These are phyloP conservation scores for Sanghuangporus weigelae DNA, from an alignment of 1,284 basidiomycete genomes.

Conservation along the genomic window DNA sequence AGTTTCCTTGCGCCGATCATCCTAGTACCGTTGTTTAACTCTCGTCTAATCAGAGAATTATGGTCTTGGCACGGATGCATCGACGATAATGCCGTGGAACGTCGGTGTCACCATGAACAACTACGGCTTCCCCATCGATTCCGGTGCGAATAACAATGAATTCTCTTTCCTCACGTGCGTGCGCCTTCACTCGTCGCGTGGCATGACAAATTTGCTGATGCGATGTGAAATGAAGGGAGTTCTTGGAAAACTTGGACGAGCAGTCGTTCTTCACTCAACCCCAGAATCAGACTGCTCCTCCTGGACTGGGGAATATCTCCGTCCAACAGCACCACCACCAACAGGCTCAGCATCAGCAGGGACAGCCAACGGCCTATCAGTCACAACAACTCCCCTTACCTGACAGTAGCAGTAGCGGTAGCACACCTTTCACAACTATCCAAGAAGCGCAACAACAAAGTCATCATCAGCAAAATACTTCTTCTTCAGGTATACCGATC, in stretches of 20 bases:
- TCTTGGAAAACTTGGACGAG: constrained; percentile 74
- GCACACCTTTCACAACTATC: constrained; percentile 20
- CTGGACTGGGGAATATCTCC: background rate
- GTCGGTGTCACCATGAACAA: background rate
- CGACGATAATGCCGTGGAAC: constrained; percentile 18
- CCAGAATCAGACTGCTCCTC: constrained; percentile 31
- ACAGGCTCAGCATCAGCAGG: background rate
- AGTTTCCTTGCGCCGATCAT: constrained; percentile 3
- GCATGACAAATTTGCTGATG: background rate
- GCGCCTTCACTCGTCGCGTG: background rate
- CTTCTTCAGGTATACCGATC: constrained; percentile 17
- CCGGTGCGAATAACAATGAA: constrained; percentile 42
- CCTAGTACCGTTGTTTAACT: background rate
- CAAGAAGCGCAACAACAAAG: constrained; percentile 14
- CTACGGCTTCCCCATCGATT: constrained; percentile 12
- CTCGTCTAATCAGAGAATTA: constrained; percentile 6
- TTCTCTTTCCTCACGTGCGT: constrained; percentile 76
- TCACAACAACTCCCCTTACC: constrained; percentile 20
- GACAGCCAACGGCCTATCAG: constrained; percentile 14
- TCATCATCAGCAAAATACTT: constrained; percentile 13
- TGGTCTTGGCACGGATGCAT: constrained; percentile 13
- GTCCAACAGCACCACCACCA: constrained; percentile 17
- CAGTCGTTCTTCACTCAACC: constrained; percentile 60
- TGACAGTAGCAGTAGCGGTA: constrained; percentile 7
- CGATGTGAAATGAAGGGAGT: constrained; percentile 48